phyloP scores from a whole-genome alignment of 257 asterid genomes.

The Phtheirospermum japonicum region DNA sequence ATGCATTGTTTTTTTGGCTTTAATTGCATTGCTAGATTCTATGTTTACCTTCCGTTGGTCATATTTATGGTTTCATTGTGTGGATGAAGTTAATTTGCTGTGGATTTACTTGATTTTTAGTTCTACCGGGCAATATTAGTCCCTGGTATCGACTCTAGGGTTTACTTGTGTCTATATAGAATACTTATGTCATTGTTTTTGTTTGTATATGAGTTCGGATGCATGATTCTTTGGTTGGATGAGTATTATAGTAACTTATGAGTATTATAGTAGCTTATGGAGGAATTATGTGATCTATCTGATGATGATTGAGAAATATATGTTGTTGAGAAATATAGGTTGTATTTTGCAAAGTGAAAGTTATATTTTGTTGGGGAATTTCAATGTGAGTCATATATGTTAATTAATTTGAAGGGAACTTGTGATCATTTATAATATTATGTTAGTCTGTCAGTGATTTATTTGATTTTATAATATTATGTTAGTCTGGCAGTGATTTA shows the following conservation, averaged over 20 bases:
- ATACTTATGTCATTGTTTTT: not conserved
- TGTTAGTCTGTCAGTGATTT: not conserved
- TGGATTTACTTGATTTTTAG: not conserved
- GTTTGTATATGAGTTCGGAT: constrained; percentile 13
- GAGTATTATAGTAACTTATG: not conserved
- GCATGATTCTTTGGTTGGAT: constrained; percentile 8
- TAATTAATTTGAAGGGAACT: not conserved
- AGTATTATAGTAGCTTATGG: not conserved
- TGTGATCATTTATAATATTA: not conserved
- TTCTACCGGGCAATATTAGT: not conserved
- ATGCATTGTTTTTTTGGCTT: not conserved
- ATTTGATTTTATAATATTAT: constrained; percentile 4
- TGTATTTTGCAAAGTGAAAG: not conserved
- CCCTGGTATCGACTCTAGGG: not conserved
- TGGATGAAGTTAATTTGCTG: too few species aligned
- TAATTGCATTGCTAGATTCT: constrained; percentile 11
- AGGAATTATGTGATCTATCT: constrained; percentile 7
- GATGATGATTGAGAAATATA: constrained; percentile 1
- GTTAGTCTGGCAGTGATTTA: not conserved
- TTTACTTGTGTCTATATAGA: not conserved
- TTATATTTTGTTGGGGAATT: too few species aligned
- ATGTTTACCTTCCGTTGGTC: not conserved
- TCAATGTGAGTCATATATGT: too few species aligned
- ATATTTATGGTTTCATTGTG: too few species aligned
- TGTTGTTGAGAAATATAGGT: constrained; percentile 1